These are phyloP conservation scores for Aspergillus brasiliensis DNA, from an alignment of 2,329 filamentous ascomycete species.

Conservation along the genomic window DNA sequence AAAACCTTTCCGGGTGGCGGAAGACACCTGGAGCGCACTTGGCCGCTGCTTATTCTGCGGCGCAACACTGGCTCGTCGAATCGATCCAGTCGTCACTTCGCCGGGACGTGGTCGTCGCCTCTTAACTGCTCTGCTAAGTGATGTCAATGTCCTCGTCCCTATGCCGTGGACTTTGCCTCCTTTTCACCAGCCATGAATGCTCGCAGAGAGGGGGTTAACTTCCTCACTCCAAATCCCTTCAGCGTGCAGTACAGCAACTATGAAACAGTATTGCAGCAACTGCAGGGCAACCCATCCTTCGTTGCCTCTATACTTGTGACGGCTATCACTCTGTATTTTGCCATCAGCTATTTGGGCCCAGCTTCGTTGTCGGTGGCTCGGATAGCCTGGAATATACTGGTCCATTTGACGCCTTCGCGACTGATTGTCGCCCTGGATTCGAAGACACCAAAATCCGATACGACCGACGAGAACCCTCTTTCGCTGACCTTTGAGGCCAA, in stretches of 20 bases:
- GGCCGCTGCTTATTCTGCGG: conserved; percentile 18
- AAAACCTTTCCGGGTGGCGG: conserved; percentile 35
- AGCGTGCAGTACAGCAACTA: conserved; percentile 32
- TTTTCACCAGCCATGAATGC: conserved; percentile 38
- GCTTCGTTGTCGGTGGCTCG: conserved; percentile 33
- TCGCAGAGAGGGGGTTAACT: conserved; percentile 34
- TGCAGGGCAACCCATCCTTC: conserved; percentile 33
- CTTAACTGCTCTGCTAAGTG: conserved; percentile 12
- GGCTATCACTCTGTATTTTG: conserved; percentile 30
- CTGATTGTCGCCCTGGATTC: conserved; percentile 52
- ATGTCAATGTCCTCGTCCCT: conserved; percentile 17
- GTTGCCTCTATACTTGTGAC: conserved; percentile 31
- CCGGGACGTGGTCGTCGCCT: conserved; percentile 14
- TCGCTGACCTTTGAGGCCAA: conserved; percentile 54
- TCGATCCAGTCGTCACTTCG: background rate
- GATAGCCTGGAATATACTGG: conserved; percentile 41
- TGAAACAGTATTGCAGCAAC: conserved; percentile 33
- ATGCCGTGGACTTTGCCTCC: conserved; percentile 20
- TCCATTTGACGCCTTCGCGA: conserved; percentile 43
- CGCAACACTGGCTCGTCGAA: conserved; percentile 6
- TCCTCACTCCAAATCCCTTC: conserved; percentile 33
- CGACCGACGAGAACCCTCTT: conserved; percentile 44
- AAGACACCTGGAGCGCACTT: conserved; percentile 30
- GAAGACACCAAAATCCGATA: conserved; percentile 47
- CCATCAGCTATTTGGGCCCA: conserved; percentile 34